phyloP scores from a whole-genome alignment of 1,284 basidiomycete species.

The Meripilus lineatus region DNA sequence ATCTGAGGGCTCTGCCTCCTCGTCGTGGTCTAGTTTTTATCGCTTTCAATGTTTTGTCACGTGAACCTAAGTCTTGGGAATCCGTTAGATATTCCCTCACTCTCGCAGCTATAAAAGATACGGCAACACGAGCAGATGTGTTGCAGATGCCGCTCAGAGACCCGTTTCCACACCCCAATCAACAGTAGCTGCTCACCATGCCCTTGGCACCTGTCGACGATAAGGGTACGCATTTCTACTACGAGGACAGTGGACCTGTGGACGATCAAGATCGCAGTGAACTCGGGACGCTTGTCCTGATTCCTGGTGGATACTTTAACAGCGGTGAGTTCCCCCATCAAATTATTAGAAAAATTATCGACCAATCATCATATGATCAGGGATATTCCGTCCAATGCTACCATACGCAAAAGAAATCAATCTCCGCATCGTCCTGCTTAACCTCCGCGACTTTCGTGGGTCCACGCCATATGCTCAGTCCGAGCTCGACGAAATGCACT shows the following conservation, averaged over 20 bases:
- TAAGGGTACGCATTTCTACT: constrained; percentile 1
- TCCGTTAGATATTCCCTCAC: too few relatives aligned
- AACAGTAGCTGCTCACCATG: constrained; percentile 1
- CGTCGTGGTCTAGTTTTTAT: too few relatives aligned
- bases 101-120: too few relatives aligned
- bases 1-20: too few relatives aligned
- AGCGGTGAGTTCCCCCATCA: not conserved
- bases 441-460: not conserved
- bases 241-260: constrained; percentile 3
- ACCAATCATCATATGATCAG: not conserved
- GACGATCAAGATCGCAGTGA: not conserved
- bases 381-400: not conserved
- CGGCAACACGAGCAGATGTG: too few relatives aligned
- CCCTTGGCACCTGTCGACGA: constrained; percentile 1
- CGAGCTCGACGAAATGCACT: constrained; percentile 12
- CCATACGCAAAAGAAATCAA: not conserved
- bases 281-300: not conserved
- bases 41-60: too few relatives aligned
- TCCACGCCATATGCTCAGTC: constrained; percentile 1
- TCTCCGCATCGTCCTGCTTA: constrained; percentile 1
- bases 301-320: constrained; percentile 1
- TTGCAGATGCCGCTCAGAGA: too few relatives aligned
- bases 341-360: not conserved
- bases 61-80: too few relatives aligned
- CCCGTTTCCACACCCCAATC: too few relatives aligned